Evolutionary conservation across 768 basidiomycete species (phyloP), one percentile per base, ranked within the genome.

Genomic region (Exsudoporus frostii): DNA sequence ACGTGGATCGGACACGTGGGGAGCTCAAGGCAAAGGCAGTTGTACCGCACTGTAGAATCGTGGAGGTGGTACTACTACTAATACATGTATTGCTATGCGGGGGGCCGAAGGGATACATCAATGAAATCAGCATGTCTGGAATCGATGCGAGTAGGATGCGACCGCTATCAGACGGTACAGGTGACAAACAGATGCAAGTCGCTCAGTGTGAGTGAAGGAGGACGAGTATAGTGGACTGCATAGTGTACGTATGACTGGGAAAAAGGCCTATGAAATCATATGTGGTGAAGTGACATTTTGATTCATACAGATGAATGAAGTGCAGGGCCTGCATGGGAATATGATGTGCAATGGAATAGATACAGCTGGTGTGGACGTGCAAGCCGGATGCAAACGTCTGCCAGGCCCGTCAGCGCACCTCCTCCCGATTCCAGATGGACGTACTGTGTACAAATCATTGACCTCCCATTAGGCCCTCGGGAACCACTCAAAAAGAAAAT

Each of bases 401-500:
- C 17, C 13, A 17, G 48, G 19, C 20, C 11, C 17, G 36, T 67
- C 30, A 59, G 55, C 7, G 17, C 17, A 38, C 37, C 27, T 20
- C 45, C 36, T 38, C 24, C 32, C 27, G 38, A 1, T 17, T 22
- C 45, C 10, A 15, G 44, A 45, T 14, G 11, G 42, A 54, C 61
- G 39, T 40, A 59, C 63, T 15, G 53, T 32, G 37, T 51, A 41
- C 13, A 33, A 17, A 42, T 45, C 32, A 36, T 22, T 48, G 56
- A 24, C 60, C 58, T 57, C 57, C 50, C 44, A 36, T 39, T 46
- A 70, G 57, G 60, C 55, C 57, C 60, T 62, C 54, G 57, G 57
- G 32, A 69, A 49, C 67, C 61, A 62, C 44, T 50, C 55, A 42
- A n/a, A n/a, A n/a, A 67, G 48, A 53, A 60, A 36, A 56, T 38